phyloP scores from a whole-genome alignment of 2,329 filamentous ascomycete species.

The Curvularia sp. region DNA sequence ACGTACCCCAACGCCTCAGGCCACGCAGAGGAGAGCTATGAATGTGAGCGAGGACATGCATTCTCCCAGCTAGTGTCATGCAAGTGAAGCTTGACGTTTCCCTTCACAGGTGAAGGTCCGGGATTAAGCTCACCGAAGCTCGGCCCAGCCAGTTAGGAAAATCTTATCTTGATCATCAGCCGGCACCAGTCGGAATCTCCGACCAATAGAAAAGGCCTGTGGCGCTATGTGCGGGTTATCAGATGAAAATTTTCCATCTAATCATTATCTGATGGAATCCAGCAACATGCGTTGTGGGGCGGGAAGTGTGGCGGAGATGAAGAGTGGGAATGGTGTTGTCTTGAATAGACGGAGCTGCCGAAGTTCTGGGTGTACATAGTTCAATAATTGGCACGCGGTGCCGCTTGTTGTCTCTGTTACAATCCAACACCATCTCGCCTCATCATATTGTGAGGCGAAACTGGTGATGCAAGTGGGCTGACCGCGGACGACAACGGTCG shows the following conservation, averaged over 20 bases:
- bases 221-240: conserved; percentile 26
- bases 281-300: conserved; percentile 9
- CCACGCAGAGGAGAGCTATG: conserved; percentile 20
- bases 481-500: not conserved
- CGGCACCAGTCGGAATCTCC: conserved; percentile 23
- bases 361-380: not conserved
- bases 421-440: not conserved
- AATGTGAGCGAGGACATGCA: conserved; percentile 15
- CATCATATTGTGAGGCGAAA: conserved; percentile 12
- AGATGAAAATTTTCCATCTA: conserved; percentile 41
- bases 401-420: conserved; percentile 3
- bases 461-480: not conserved
- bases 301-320: conserved; percentile 6
- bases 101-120: conserved; percentile 20
- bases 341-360: conserved; percentile 3
- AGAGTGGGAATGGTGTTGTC: not conserved
- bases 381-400: not conserved
- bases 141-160: conserved; percentile 27
- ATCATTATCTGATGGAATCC: conserved; percentile 40
- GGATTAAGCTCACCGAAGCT: conserved; percentile 33
- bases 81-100: conserved; percentile 22
- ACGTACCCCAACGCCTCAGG: conserved; percentile 6
- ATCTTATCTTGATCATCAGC: conserved; percentile 39
- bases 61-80: conserved; percentile 20
- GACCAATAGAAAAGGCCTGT: conserved; percentile 20